Base-by-base conservation (phyloP, 108 stramenopile genomes). In the Craspedostauros australis region DNA sequence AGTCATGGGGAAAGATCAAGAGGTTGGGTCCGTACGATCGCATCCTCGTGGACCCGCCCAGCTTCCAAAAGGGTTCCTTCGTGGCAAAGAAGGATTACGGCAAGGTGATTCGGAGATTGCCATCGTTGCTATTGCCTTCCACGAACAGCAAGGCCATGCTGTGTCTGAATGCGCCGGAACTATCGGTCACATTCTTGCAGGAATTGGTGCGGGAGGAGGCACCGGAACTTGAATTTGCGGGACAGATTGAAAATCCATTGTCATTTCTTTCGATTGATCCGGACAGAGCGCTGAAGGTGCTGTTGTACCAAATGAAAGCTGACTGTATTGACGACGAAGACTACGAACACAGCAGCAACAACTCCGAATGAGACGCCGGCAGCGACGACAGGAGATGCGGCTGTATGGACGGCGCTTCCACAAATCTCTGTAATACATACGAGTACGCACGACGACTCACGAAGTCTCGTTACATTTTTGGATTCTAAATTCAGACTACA, bases 161-260 rank as follows among this genome's bases (percentile, higher is more conserved):
- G 20, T 72, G 70, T 41, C 44, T 72, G 46, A 72, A 72, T 43
- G 64, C 70, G 18, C 71, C 71, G 5, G 63, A 64, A 16, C 29
- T 72, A 30, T 42, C 28, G 24, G 24, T 48, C 9, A 39, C 46
- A 0, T 73, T 65, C 53, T 31, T 73, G 2, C 18, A 47, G 5
- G 54, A 67, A 5, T 34, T 29, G 34, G 72, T 73, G 30, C 46
- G 20, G 5, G 33, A 36, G 12, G 60, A 39, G n/a, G 60, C 60
- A 12, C 60, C 72, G 1, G 23, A 50, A 31, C 37, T 73, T 19
- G 19, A 23, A 1, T 67, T 67, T 44, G 60, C 57, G 2, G 54
- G 68, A 41, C 33, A 62, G 31, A 20, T 73, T 5, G 51, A 40
- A 11, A 57, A 46, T 31, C 56, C 56, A 5, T 19, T 6, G 4